Evolutionary conservation across 1,284 basidiomycete species (phyloP), one percentile per base, ranked within the genome.

Genomic region (Rhodotorula sp.): DNA sequence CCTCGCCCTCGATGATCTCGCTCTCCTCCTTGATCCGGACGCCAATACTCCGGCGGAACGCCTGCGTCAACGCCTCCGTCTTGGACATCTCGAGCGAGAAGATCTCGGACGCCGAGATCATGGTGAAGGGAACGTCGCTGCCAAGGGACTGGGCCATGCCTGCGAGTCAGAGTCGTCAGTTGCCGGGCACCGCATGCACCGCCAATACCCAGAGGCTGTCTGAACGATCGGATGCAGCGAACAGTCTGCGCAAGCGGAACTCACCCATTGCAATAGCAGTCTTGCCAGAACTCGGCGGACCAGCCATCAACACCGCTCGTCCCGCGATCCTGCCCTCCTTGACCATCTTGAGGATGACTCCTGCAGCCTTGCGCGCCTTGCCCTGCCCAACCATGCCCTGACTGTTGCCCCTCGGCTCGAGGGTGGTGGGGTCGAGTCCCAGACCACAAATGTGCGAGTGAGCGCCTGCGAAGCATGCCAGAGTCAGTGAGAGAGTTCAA

Each of bases 371-470:
- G 48, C 95, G 86, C 27, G 95, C 95, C 79, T 93, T 92, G 24
- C 85, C 90, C 80, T 99, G 95, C 0, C 95, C 95, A 39, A 99
- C 93, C 89, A 99, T 95, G 9, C 95, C 95, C 80, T 98, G 92
- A 19, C 80, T 88, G 78, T 88, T 90, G 46, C 85, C 86, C 29
- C 92, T 86, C 17, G 95, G 93, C 81, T 98, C 93, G 71, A 98
- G 86, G 73, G 88, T 83, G 75, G 92, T 81, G 56, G 84, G 91
- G 79, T 97, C 94, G 63, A 99, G 87, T 5, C 95, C 95, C 34
- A 99, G 85, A 4, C 94, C 94, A 65, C 88, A 91, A 77, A 97
- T 94, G 82, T 97, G 94, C n/a, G 94, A 96, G 81, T 96, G 94
- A n/a, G 91, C 90, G 78, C 92, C 92, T 92, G 79, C 9, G 39